Evolutionary conservation across 2,329 filamentous ascomycete species (phyloP), one percentile per base, ranked within the genome.

Genomic region (Colletotrichum australisinense): DNA sequence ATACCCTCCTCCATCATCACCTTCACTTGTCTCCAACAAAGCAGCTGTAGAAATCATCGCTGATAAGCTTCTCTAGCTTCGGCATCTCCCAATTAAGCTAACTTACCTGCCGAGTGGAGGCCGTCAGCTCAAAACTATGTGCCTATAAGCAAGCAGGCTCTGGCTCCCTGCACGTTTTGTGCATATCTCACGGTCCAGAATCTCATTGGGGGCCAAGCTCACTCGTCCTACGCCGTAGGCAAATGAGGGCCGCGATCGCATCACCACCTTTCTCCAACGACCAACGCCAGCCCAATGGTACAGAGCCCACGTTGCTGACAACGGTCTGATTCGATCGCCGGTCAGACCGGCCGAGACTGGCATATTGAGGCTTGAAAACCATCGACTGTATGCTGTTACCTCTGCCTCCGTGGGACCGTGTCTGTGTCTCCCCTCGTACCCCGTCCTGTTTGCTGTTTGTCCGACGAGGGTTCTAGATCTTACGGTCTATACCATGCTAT

Each of bases 261-360:
- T 71, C 68, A 67, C 68, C 68, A 38, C 42, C 35, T 24, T 42
- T 3, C 7, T 19, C 42, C 16, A 49, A 49, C 42, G 19, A 6
- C 32, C n/a, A 16, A 30, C n/a, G 22, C 57, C 26, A 19, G 32
- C 35, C 68, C 68, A 71, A 71, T 67, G 62, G 30, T 12, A 46
- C 46, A 35, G 42, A 46, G 66, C 32, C 68, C 56, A 55, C 68
- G n/a, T 35, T 24, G n/a, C n/a, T 58, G 62, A 67, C 56, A 62
- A 22, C 32, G 26, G 19, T 19, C 38, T 32, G 24, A 52, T 56
- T 71, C 30, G 46, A 60, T 67, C 19, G 24, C 28, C 63, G 68
- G 55, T 46, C 32, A 56, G 62, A 32, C 56, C 63, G 68, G 56
- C 63, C 68, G 63, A 67, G 60, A 71, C 68, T 52, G 53, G 68